Evolutionary conservation across 805 yeast species (phyloP).

Genomic region (Kodamaea neixiangensis): DNA sequence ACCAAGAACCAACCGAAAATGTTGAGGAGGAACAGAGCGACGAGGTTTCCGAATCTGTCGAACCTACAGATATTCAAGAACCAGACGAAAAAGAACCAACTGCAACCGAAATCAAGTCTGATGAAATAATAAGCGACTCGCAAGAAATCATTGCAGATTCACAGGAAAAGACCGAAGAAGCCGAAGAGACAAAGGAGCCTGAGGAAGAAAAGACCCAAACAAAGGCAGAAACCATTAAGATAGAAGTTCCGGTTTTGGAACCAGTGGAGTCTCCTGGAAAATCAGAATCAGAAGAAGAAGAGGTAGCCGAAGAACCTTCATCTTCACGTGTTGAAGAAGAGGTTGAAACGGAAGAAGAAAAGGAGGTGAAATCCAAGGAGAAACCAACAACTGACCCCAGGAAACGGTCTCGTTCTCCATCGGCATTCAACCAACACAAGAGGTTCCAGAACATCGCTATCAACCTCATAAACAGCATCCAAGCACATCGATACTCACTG

Average conservation of each 20-base stretch:
- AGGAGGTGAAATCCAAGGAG: constrained; percentile 6
- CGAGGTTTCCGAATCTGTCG: constrained; percentile 8
- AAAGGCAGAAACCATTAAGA: constrained; percentile 4
- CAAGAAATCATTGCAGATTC: not conserved
- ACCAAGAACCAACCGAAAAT: not conserved
- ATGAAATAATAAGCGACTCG: not conserved
- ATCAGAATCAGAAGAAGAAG: constrained; percentile 10
- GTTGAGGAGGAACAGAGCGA: constrained; percentile 1
- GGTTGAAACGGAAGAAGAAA: constrained; percentile 13
- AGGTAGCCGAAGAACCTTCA: constrained; percentile 9
- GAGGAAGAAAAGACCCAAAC: not conserved
- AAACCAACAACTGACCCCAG: constrained; percentile 11
- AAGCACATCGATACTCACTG: constrained; percentile 72
- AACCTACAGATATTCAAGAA: constrained; percentile 2
- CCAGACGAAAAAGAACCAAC: not conserved
- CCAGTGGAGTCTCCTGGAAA: constrained; percentile 8
- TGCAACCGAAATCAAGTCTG: not conserved
- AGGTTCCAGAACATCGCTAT: constrained; percentile 62
- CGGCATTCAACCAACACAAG: constrained; percentile 37
- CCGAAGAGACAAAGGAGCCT: not conserved
- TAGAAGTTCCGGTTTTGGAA: constrained; percentile 9
- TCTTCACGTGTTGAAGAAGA: constrained; percentile 1
- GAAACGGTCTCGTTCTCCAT: constrained; percentile 19
- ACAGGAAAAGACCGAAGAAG: not conserved
- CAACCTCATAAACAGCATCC: constrained; percentile 62